Conservation (phyloP, 805 yeast genomes). For the Yarrowia yakushimensis region DNA sequence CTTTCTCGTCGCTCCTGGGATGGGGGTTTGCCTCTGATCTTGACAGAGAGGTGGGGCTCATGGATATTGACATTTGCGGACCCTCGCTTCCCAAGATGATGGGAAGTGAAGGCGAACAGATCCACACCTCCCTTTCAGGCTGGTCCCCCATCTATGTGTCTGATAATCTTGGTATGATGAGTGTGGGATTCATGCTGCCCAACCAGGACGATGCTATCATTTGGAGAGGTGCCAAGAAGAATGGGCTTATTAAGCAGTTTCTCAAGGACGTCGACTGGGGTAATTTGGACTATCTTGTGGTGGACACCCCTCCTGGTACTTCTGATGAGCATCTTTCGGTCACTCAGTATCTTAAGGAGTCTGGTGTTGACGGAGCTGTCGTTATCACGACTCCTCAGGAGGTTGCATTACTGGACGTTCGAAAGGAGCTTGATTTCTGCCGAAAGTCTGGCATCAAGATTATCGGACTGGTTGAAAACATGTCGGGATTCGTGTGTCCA, state of each 20-base stretch:
- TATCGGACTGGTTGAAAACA: slow-evolving; percentile 90
- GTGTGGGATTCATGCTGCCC: slow-evolving; percentile 92
- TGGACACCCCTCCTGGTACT: slow-evolving; percentile 99
- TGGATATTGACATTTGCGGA: slow-evolving; percentile 97
- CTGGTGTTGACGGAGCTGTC: slow-evolving; percentile 92
- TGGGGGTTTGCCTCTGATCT: slow-evolving; percentile 86
- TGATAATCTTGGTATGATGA: slow-evolving; percentile 92
- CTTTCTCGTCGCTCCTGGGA: slow-evolving; percentile 91
- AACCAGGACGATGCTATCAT: slow-evolving; percentile 89
- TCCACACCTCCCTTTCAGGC: slow-evolving; percentile 87
- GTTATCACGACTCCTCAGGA: slow-evolving; percentile 97
- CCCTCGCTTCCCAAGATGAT: slow-evolving; percentile 94
- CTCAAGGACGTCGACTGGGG: slow-evolving; percentile 97
- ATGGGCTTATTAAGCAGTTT: slow-evolving; percentile 87
- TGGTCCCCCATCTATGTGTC: slow-evolving; percentile 97
- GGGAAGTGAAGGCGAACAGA: slow-evolving; percentile 80
- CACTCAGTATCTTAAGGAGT: slow-evolving; percentile 79
- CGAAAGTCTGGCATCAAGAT: slow-evolving; percentile 82
- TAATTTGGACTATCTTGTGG: slow-evolving; percentile 67
- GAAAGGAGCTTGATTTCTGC: slow-evolving; percentile 95
- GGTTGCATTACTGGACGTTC: slow-evolving; percentile 88
- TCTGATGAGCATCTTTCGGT: slow-evolving; percentile 95
- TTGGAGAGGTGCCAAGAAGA: slow-evolving; percentile 97
- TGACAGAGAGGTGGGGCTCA: slow-evolving; percentile 84
- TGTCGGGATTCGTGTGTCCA: slow-evolving; percentile 99